Conservation (phyloP, 2,329 filamentous ascomycete genomes). For the Fusarium circinatum region DNA sequence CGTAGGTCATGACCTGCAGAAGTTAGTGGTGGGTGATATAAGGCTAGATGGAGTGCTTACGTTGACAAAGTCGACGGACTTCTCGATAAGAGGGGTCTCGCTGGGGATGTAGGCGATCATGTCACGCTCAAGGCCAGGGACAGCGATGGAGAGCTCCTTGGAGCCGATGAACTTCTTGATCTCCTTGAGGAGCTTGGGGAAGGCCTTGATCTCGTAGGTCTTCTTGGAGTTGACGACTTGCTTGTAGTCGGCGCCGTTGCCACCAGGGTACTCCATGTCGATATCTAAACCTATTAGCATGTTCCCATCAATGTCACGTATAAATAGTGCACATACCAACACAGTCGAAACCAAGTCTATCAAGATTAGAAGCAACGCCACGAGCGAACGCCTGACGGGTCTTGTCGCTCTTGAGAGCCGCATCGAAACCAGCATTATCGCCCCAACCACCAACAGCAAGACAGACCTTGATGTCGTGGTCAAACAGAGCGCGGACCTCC, state of each 20-base stretch:
- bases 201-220: conserved; percentile 68
- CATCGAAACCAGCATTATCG: conserved; percentile 66
- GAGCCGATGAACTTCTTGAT: conserved; percentile 67
- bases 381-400: conserved; percentile 64
- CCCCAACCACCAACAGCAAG: conserved; percentile 75
- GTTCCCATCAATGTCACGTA: accelerated
- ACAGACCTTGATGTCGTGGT: conserved; percentile 66
- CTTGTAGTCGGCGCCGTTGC: conserved; percentile 77
- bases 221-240: conserved; percentile 67
- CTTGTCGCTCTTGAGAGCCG: conserved; percentile 58
- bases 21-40: neutral
- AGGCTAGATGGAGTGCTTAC: conserved; percentile 28
- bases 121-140: conserved; percentile 69
- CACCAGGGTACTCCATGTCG: conserved; percentile 72
- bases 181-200: conserved; percentile 67
- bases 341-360: conserved; percentile 68
- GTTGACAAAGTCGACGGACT: conserved; percentile 73
- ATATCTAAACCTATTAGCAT: conserved; percentile 57
- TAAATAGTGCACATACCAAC: conserved; percentile 58
- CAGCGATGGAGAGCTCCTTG: conserved; percentile 73
- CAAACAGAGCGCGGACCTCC: conserved; percentile 63
- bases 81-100: conserved; percentile 67
- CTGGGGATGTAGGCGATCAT: conserved; percentile 73
- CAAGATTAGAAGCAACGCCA: conserved; percentile 65
- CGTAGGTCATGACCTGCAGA: conserved; percentile 71